A percentile compares a stretch with the other conserved stretches of the same genome.
Conservation (phyloP, 805 yeast species). For the Starmerella powellii region DNA sequence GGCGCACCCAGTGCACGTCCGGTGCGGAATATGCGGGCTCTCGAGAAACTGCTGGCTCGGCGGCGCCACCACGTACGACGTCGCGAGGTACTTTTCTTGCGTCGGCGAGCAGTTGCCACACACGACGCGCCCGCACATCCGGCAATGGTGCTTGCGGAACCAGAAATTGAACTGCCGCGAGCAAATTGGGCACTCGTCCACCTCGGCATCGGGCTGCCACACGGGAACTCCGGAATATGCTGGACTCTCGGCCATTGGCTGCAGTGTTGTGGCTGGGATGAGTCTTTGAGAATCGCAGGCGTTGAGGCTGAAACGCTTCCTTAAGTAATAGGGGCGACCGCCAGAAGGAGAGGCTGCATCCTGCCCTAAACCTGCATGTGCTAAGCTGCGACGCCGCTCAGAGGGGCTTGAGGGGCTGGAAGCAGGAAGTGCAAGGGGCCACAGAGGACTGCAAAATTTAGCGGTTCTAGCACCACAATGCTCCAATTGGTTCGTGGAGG, state of each 20-base stretch:
- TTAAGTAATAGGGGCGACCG: too few species aligned
- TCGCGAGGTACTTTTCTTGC: constrained; percentile 43
- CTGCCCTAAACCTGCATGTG: too few species aligned
- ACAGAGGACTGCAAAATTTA: too few species aligned
- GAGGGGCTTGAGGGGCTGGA: too few species aligned
- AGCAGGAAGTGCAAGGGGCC: too few species aligned
- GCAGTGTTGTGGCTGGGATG: neutral
- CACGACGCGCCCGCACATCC: constrained; percentile 62
- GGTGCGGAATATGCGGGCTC: constrained; percentile 44
- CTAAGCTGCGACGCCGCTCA: too few species aligned
- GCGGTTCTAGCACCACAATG: too few species aligned
- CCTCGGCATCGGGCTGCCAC: constrained; percentile 66
- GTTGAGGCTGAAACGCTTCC: too few species aligned
- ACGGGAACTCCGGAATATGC: constrained; percentile 28
- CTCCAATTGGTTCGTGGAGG: too few species aligned
- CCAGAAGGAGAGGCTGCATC: too few species aligned
- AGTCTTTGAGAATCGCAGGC: too few species aligned
- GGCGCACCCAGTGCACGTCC: constrained; percentile 66
- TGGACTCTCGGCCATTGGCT: neutral
- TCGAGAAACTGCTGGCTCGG: constrained; percentile 40
- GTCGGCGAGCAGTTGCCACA: constrained; percentile 57
- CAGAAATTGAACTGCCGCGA: constrained; percentile 41
- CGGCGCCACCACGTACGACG: constrained; percentile 46
- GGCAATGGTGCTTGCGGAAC: constrained; percentile 70
- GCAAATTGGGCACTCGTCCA: constrained; percentile 45